Conservation (phyloP, 768 basidiomycete genomes). For the Guyanaporus albipodus region DNA sequence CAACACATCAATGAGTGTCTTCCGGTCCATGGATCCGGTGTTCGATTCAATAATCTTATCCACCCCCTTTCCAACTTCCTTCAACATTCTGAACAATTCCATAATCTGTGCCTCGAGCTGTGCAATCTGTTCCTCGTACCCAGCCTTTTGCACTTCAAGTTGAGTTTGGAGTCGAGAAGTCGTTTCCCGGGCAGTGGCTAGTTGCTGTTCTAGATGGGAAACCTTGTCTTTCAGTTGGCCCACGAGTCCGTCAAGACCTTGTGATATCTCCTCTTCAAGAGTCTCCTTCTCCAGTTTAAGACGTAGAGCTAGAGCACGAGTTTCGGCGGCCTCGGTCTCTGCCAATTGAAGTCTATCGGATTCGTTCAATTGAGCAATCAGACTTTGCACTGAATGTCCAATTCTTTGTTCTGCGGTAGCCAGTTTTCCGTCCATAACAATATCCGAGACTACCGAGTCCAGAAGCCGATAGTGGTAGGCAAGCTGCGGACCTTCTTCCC, state of each 20-base stretch:
- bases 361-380: conserved; percentile 88
- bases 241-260: conserved; percentile 80
- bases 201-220: conserved; percentile 67
- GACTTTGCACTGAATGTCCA: conserved; percentile 83
- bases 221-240: conserved; percentile 75
- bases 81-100: conserved; percentile 92
- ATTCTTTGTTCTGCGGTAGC: conserved; percentile 80
- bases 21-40: conserved; percentile 66
- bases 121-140: conserved; percentile 81
- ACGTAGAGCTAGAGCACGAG: conserved; percentile 58
- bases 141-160: conserved; percentile 68
- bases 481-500: conserved; percentile 80
- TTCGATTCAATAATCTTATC: conserved; percentile 68
- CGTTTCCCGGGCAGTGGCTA: conserved; percentile 74
- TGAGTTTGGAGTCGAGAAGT: conserved; percentile 72
- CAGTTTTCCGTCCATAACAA: conserved; percentile 90
- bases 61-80: conserved; percentile 74
- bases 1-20: conserved; percentile 72
- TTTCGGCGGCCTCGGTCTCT: conserved; percentile 70
- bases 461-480: conserved; percentile 89
- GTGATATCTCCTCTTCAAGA: conserved; percentile 76
- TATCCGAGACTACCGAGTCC: conserved; percentile 82
- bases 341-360: conserved; percentile 77
- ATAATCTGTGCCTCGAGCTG: conserved; percentile 91
- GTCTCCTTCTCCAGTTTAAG: conserved; percentile 78